Evolutionary conservation across 176 grass and related monocot genomes (phyloP).

Genomic region (Bothriochloa decipiens): DNA sequence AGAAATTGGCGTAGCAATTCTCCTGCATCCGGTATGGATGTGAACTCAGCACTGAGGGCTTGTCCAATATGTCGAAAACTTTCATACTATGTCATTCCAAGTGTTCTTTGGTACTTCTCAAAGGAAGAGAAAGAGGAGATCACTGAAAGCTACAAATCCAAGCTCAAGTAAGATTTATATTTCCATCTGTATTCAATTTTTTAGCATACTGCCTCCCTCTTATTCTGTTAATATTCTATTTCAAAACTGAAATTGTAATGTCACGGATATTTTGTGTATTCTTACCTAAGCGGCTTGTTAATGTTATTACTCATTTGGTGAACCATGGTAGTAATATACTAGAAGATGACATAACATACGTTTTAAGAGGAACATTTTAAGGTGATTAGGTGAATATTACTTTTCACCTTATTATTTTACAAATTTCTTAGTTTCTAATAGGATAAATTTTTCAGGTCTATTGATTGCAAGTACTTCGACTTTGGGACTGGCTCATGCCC

Average conservation of each 20-base stretch:
- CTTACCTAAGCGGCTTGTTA: neutral
- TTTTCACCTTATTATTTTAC: slow-evolving; percentile 12
- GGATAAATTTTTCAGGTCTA: slow-evolving; percentile 66
- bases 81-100: slow-evolving; percentile 90
- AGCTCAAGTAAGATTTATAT: slow-evolving; percentile 76
- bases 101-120: slow-evolving; percentile 90
- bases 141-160: slow-evolving; percentile 83
- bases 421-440: slow-evolving; percentile 32
- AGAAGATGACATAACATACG: slow-evolving; percentile 13
- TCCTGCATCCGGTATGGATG: slow-evolving; percentile 88
- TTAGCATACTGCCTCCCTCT: neutral
- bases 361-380: slow-evolving; percentile 30
- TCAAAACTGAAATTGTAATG: neutral
- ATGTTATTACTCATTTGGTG: neutral
- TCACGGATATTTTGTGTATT: slow-evolving; percentile 1
- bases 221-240: neutral
- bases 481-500: slow-evolving; percentile 90
- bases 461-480: slow-evolving; percentile 98
- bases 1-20: slow-evolving; percentile 97
- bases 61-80: slow-evolving; percentile 91
- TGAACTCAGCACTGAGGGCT: slow-evolving; percentile 82
- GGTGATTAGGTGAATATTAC: neutral
- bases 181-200: neutral
- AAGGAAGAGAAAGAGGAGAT: slow-evolving; percentile 94
- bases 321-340: slow-evolving; percentile 1